Base-by-base conservation (phyloP, 2,329 filamentous ascomycete species). In the Triangularia verruculosa region DNA sequence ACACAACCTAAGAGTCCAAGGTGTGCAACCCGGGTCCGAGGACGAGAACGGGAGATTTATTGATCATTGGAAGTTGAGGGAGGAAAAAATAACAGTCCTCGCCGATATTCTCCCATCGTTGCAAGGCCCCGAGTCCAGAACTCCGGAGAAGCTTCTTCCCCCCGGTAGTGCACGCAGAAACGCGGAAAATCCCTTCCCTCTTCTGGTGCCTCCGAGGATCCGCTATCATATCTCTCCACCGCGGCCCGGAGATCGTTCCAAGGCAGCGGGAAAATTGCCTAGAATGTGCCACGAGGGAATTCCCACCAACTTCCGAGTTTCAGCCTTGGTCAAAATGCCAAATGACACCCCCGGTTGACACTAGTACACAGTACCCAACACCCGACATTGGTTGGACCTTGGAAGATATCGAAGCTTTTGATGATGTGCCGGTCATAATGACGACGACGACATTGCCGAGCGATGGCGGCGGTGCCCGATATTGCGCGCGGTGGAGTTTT, bases 201-300 rank as follows among this genome's bases (percentile, higher is more conserved):
- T 43, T 61, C 34, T 63, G 13, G 24, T 52, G 9, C n/a, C 24
- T 56, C 54, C 4, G 20, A 13, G 30, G 34, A 12, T 57, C 47
- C 59, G 22, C 25, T 15, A 27, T 52, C 39, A 39, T 56, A 57
- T 47, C 52, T 57, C 56, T 59, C 60, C 61, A 61, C 64, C 61
- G 39, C 61, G 63, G 51, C 56, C 56, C 34, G 34, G 25, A 52
- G 11, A 39, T 17, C 24, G 25, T 68, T 61, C 66, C 64, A 65
- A 56, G 32, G 53, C 43, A 13, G 32, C 58, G 66, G 39, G 64
- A 66, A 62, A 64, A 63, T 60, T 55, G 56, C 61, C 39, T 59
- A 59, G 63, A 24, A 55, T 53, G 24, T 64, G 62, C 66, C 66
- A 68, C 66, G 62, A 66, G 66, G 66, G 61, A 34, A 59, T 15